Evolutionary conservation across 352 stramenopile genomes (phyloP).

Genomic region (Phytopythium helicoides): DNA sequence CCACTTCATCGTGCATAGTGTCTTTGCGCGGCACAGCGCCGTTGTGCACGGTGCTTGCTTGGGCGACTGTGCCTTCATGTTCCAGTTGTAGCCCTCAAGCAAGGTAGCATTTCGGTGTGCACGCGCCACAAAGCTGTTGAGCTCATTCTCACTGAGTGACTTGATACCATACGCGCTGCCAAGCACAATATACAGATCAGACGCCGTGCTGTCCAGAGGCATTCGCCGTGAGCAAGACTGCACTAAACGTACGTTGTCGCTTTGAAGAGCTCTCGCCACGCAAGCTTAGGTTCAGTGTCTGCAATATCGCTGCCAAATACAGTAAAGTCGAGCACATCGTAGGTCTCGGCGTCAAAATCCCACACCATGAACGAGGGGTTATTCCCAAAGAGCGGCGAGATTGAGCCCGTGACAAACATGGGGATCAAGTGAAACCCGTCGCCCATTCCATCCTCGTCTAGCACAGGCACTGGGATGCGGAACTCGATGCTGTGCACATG

Average conservation of each 20-base stretch:
- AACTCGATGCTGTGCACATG: conserved; percentile 94
- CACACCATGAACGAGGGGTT: conserved; percentile 92
- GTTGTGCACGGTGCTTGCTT: conserved; percentile 40
- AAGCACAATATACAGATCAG: neutral
- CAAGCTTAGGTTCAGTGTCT: conserved; percentile 38
- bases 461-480: conserved; percentile 44
- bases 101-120: conserved; percentile 48
- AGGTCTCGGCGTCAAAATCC: conserved; percentile 72
- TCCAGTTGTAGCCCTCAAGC: conserved; percentile 74
- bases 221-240: neutral
- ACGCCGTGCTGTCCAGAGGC: neutral
- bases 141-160: conserved; percentile 35
- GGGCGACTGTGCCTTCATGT: conserved; percentile 79
- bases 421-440: conserved; percentile 44
- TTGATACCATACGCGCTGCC: conserved; percentile 51
- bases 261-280: conserved; percentile 61
- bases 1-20: conserved; percentile 81
- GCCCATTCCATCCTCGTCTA: conserved; percentile 17
- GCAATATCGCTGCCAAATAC: conserved; percentile 79
- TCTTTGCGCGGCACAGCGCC: conserved; percentile 51
- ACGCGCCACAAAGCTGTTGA: conserved; percentile 46
- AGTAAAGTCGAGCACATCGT: conserved; percentile 74
- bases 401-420: conserved; percentile 79
- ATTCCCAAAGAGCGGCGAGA: conserved; percentile 91
- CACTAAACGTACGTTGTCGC: conserved; percentile 20